Percentiles rank a stretch among this genome's conserved stretches.
Evolutionary conservation across 2,329 filamentous ascomycete genomes (phyloP).

Genomic region (Fusarium sp.): DNA sequence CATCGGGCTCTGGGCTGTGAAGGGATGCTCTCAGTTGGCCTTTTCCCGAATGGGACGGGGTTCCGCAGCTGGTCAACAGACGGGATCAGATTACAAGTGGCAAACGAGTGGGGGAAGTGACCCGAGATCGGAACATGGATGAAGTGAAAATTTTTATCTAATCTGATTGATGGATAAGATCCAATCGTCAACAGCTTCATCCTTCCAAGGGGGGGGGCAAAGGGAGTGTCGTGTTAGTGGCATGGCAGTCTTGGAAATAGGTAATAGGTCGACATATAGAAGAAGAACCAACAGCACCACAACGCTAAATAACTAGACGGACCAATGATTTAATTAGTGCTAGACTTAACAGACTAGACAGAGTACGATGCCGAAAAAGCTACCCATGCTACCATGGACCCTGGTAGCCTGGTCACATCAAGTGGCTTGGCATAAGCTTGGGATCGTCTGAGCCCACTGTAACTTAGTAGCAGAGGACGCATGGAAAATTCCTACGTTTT

Average conservation of each 20-base stretch:
- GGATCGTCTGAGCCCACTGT: conserved; percentile 18
- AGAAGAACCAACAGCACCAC: neutral
- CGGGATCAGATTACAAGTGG: conserved; percentile 24
- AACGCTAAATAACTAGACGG: neutral
- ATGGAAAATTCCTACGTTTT: neutral
- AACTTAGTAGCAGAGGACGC: neutral
- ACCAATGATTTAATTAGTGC: no score
- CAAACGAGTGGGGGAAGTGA: conserved; percentile 22
- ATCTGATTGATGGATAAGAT: conserved; percentile 41
- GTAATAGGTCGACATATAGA: neutral
- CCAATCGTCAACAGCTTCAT: conserved; percentile 8
- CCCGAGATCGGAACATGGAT: conserved; percentile 31
- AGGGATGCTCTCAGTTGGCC: conserved; percentile 10
- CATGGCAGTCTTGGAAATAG: neutral
- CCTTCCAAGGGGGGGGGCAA: neutral
- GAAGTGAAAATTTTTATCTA: conserved; percentile 29
- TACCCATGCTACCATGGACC: neutral
- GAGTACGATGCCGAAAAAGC: neutral
- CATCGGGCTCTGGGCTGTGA: conserved; percentile 1
- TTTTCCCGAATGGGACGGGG: conserved; percentile 15
- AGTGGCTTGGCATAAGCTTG: conserved; percentile 19
- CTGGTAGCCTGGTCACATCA: conserved; percentile 7
- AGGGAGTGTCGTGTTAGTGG: neutral
- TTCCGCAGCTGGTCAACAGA: conserved; percentile 4
- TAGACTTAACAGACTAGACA: no score